Percentiles rank a stretch among this genome's conserved stretches.
Evolutionary conservation across 2,329 filamentous ascomycete species (phyloP).

Genomic region (Colletotrichum navitas): DNA sequence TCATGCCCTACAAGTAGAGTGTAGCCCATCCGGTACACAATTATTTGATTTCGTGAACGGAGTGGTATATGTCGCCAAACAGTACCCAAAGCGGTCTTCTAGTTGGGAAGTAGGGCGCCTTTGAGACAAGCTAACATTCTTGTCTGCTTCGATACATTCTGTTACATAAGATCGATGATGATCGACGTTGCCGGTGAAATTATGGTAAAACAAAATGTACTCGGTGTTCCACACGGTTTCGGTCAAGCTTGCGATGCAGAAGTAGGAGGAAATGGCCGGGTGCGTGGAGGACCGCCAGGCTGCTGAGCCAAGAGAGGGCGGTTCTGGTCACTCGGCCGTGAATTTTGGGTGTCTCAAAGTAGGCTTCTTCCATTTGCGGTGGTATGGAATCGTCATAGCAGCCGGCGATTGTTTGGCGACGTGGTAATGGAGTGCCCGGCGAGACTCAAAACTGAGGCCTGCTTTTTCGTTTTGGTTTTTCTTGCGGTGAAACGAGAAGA

Average conservation of each 20-base stretch:
- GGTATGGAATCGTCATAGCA: conserved; percentile 18
- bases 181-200: not conserved
- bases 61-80: too few species aligned
- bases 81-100: too few species aligned
- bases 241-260: not conserved
- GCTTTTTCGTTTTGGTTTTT: not conserved
- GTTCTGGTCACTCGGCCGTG: not conserved
- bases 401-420: conserved; percentile 13
- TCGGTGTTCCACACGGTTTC: conserved; percentile 17
- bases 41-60: not conserved
- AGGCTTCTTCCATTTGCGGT: conserved; percentile 27
- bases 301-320: not conserved
- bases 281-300: not conserved
- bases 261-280: not conserved
- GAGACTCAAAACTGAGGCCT: not conserved
- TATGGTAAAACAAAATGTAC: not conserved
- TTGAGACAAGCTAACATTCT: not conserved
- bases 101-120: too few species aligned
- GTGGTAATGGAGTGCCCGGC: not conserved
- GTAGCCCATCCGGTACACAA: too few species aligned
- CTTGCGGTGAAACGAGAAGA: not conserved
- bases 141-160: not conserved
- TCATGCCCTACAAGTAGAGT: not conserved
- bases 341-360: conserved; percentile 17
- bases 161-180: conserved; percentile 1